A percentile compares a stretch with the other conserved stretches of the same genome.
Evolutionary conservation across 768 basidiomycete species (phyloP).

Genomic region (Lactarius evosmus): DNA sequence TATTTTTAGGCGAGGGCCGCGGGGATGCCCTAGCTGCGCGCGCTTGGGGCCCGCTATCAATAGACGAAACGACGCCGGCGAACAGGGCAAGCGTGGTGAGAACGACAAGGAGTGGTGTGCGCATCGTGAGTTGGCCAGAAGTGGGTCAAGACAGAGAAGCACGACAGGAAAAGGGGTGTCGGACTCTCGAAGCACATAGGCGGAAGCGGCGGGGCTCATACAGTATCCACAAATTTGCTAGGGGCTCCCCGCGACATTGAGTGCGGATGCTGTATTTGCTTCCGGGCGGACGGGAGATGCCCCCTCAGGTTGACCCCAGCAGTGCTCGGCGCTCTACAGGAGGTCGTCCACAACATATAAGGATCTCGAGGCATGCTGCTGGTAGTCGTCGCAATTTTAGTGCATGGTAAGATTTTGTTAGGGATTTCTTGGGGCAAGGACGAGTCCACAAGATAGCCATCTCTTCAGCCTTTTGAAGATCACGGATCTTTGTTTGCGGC

Average conservation of each 20-base stretch:
- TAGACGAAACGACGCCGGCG: background rate
- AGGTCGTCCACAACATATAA: no score
- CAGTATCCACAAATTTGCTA: background rate
- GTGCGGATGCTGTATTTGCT: no score
- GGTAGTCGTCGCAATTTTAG: no score
- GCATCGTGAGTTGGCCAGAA: background rate
- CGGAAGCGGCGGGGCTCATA: background rate
- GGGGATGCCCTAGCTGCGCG: background rate
- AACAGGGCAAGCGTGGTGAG: slow-evolving; percentile 10
- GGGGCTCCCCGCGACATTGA: background rate
- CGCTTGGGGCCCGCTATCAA: background rate
- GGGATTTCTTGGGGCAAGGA: no score
- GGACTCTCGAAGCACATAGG: background rate
- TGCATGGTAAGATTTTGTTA: no score
- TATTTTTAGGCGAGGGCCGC: background rate
- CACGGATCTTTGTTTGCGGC: background rate
- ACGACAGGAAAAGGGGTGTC: background rate
- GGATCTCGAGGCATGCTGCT: no score
- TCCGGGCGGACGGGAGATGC: background rate
- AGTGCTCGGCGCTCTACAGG: no score
- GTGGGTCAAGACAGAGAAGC: background rate
- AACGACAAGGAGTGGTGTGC: background rate
- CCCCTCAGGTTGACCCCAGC: no score
- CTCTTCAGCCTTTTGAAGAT: no score
- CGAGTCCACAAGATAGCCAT: no score